These are phyloP conservation scores for Penicillium dipodomyicola DNA, from an alignment of 495 filamentous ascomycete species.

Conservation along the genomic window DNA sequence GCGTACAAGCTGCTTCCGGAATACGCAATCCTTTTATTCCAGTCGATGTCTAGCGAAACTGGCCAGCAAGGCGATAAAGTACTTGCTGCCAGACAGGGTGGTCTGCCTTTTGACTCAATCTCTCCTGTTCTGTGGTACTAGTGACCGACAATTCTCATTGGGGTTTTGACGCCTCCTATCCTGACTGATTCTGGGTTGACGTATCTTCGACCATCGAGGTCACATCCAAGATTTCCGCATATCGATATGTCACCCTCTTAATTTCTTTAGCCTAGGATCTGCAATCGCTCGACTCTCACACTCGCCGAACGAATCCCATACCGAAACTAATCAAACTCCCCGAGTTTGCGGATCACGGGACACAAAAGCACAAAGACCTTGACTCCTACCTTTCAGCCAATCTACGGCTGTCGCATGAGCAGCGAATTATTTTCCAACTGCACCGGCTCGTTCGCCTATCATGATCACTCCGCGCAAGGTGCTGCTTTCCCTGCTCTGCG, in stretches of 20 bases:
- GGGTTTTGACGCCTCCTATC: constrained; percentile 6
- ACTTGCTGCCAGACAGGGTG: constrained; percentile 4
- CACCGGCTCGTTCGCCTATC: constrained; percentile 17
- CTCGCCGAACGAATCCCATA: constrained; percentile 2
- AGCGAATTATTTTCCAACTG: not conserved
- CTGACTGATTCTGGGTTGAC: constrained; percentile 1
- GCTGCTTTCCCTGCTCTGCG: constrained; percentile 61
- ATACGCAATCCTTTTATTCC: constrained; percentile 15
- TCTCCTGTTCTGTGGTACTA: constrained; percentile 1
- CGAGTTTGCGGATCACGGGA: constrained; percentile 3
- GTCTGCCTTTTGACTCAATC: not conserved
- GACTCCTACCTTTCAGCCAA: not conserved
- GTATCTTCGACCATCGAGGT: constrained; percentile 5
- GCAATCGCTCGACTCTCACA: not conserved
- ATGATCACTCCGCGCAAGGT: constrained; percentile 74
- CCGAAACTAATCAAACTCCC: not conserved
- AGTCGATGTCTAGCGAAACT: not conserved
- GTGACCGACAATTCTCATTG: not conserved
- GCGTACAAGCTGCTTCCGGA: constrained; percentile 10
- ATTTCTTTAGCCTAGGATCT: not conserved
- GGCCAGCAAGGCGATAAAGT: not conserved
- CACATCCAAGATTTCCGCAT: constrained; percentile 7
- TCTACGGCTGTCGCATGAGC: constrained; percentile 9
- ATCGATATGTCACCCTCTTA: constrained; percentile 11
- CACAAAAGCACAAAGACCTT: not conserved